Percentiles rank a stretch among this genome's conserved stretches.
Evolutionary conservation across 2,329 filamentous ascomycete species (phyloP).

Genomic region (Alternaria rosae): DNA sequence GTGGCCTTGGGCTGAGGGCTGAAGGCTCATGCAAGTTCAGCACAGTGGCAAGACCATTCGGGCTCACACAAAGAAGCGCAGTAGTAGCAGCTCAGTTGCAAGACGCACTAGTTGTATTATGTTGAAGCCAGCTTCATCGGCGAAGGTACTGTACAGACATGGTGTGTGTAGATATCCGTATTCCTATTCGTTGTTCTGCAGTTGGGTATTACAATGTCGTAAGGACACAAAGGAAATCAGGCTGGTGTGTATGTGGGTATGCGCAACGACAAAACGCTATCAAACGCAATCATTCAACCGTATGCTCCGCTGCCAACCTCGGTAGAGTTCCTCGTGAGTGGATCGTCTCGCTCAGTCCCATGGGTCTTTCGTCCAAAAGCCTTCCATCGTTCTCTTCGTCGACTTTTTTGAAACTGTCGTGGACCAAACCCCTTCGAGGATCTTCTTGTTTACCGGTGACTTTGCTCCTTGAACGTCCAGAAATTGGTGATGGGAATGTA

Average conservation of each 20-base stretch:
- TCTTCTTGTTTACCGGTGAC: conserved; percentile 4
- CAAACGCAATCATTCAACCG: conserved; percentile 8
- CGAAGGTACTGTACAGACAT: background rate
- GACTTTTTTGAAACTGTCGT: conserved; percentile 16
- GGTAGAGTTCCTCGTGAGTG: conserved; percentile 22
- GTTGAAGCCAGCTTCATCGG: conserved; percentile 1
- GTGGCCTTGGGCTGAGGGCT: background rate
- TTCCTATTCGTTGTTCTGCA: background rate
- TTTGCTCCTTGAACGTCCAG: conserved; percentile 3
- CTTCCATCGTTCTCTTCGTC: conserved; percentile 27
- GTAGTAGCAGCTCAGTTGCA: background rate
- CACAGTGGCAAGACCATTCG: background rate
- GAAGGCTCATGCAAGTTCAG: background rate
- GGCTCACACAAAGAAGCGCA: background rate
- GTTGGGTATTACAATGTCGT: background rate
- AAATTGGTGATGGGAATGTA: conserved; percentile 11
- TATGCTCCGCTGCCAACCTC: conserved; percentile 19
- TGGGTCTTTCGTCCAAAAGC: conserved; percentile 23
- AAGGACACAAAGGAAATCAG: background rate
- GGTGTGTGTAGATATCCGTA: background rate
- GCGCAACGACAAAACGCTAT: background rate
- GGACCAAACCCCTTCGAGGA: conserved; percentile 18
- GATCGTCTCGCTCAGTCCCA: conserved; percentile 27
- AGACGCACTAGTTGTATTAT: background rate
- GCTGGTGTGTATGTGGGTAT: background rate